Conservation (phyloP, 345 rosid species). For the Turnera subulata region DNA sequence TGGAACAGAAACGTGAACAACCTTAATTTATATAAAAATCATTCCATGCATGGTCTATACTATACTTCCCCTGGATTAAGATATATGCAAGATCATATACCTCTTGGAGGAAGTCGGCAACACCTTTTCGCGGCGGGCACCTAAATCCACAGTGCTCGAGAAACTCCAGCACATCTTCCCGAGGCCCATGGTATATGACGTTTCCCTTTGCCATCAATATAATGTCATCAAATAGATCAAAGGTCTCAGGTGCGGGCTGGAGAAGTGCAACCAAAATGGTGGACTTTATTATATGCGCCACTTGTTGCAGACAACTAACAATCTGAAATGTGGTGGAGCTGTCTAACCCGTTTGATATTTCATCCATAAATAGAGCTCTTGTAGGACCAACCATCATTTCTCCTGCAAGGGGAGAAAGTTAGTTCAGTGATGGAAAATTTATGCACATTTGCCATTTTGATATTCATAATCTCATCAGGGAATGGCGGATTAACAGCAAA, state of each 20-base stretch:
- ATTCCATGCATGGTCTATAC: too few relatives aligned
- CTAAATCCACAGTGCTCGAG: constrained; percentile 61
- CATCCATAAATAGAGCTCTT: constrained; percentile 77
- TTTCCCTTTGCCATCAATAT: constrained; percentile 62
- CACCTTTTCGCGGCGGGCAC: constrained; percentile 66
- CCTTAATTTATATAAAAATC: too few relatives aligned
- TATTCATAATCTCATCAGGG: too few relatives aligned
- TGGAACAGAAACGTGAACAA: too few relatives aligned
- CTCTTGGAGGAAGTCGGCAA: constrained; percentile 75
- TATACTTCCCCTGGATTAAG: too few relatives aligned
- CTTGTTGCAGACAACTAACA: constrained; percentile 56
- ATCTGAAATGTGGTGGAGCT: constrained; percentile 74
- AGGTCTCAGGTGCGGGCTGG: constrained; percentile 80
- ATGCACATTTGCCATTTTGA: too few relatives aligned
- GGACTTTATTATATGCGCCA: constrained; percentile 51
- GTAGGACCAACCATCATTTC: constrained; percentile 75
- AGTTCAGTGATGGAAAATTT: too few relatives aligned
- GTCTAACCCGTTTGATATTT: constrained; percentile 71
- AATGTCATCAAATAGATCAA: constrained; percentile 66
- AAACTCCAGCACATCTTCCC: constrained; percentile 44
- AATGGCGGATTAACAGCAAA: constrained; percentile 1
- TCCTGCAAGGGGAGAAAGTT: constrained; percentile 26
- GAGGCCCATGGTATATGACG: constrained; percentile 64
- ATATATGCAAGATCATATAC: too few relatives aligned
- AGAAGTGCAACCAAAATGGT: constrained; percentile 61